phyloP scores from a whole-genome alignment of 2,329 filamentous ascomycete genomes.

The Verticillium dahliae region DNA sequence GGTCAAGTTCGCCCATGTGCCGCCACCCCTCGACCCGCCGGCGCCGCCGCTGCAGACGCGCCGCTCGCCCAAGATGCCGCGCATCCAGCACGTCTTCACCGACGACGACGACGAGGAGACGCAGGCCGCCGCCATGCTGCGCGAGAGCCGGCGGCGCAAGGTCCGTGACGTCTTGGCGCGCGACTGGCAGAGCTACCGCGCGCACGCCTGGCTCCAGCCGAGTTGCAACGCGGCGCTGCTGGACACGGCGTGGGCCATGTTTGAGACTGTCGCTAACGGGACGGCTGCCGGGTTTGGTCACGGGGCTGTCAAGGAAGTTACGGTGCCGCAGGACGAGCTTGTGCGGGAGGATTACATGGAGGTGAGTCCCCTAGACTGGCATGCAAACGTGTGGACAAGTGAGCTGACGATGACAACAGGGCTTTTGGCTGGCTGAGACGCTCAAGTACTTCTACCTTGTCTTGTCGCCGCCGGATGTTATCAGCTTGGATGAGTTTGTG shows the following conservation, averaged over 20 bases:
- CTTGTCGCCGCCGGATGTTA: constrained; percentile 55
- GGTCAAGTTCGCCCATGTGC: constrained; percentile 20
- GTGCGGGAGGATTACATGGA: not conserved
- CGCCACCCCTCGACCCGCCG: constrained; percentile 15
- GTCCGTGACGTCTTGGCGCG: constrained; percentile 20
- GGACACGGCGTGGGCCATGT: constrained; percentile 48
- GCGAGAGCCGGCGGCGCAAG: constrained; percentile 33
- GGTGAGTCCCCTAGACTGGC: not conserved
- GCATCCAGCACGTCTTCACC: constrained; percentile 27
- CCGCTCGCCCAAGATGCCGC: constrained; percentile 17
- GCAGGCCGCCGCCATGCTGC: constrained; percentile 12
- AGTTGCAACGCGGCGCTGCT: constrained; percentile 32
- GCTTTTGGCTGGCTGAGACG: constrained; percentile 68
- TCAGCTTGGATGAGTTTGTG: constrained; percentile 64
- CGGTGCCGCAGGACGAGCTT: constrained; percentile 19
- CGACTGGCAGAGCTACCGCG: constrained; percentile 34
- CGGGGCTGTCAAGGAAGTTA: constrained; percentile 43
- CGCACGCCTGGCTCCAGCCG: constrained; percentile 30
- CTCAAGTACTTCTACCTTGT: constrained; percentile 71
- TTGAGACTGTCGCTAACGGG: constrained; percentile 34
- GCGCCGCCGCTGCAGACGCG: constrained; percentile 2
- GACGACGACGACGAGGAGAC: constrained; percentile 10
- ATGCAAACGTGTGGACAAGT: not conserved
- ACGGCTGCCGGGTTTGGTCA: constrained; percentile 41
- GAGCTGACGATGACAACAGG: constrained; percentile 31